Evolutionary conservation across 2,329 filamentous ascomycete species (phyloP), one percentile per base, ranked within the genome.

Genomic region (Nectriaceae sp.): DNA sequence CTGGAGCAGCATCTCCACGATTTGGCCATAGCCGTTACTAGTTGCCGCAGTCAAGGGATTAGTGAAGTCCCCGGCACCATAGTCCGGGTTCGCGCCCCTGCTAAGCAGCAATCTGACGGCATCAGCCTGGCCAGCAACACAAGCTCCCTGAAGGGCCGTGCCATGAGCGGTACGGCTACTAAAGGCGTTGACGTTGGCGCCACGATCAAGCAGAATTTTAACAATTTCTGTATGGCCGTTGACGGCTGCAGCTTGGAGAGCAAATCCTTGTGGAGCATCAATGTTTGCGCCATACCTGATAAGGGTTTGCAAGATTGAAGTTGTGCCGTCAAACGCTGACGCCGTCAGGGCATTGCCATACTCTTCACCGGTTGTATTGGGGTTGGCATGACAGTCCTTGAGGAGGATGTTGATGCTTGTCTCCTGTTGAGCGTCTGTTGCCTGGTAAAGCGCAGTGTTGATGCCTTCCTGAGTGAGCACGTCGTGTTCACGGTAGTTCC

Each of bases 71-170:
- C 70, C 70, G 4, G 62, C 63, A 4, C 71, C 70, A 1, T 66
- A 53, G 45, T 74, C 65, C 1, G 71, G 70, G 46, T 74, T 56
- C 10, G 70, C 72, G 8, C 49, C 47, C 20, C 68, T 60, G 15
- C 71, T 62, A 8, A 75, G 65, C 3, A 75, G 52, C 2, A 73
- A 53, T 1, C 58, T 51, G 11, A 72, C 71, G 10, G 74, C 69
- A 3, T 71, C 66, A 0, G 42, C 48, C 24, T 64, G 59, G 3
- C 70, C 63, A 1, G 61, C 61, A 37, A 72, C 68, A 31, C 65
- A 67, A 0, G 73, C 72, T 0, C 62, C 71, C 44, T 75, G 72
- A 1, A 75, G 55, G 1, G 72, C 71, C 4, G 70, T 74, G 4
- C 68, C 65, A n/a, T 36, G 33, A 10, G 11, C 48, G 4, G 66